These are phyloP conservation scores for Heliosperma pusillum DNA, from an alignment of 148 eudicot genomes.

Conservation along the genomic window DNA sequence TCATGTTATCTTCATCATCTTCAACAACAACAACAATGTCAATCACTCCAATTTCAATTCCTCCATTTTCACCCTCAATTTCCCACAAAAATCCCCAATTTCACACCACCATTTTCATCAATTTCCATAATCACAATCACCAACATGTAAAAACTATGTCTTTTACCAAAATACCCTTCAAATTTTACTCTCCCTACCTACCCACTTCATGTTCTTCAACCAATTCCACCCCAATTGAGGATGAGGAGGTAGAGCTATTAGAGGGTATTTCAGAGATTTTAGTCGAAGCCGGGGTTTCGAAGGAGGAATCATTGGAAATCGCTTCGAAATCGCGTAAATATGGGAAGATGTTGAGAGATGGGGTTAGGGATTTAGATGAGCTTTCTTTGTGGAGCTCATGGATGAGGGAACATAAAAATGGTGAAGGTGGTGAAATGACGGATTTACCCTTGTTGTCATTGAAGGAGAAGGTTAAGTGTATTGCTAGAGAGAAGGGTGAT, in stretches of 20 bases:
- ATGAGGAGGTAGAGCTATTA: slow-evolving; percentile 18
- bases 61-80: not conserved
- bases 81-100: not conserved
- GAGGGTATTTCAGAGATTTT: slow-evolving; percentile 43
- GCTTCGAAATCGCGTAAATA: slow-evolving; percentile 49
- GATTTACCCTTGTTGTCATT: slow-evolving; percentile 22
- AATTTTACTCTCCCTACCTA: not conserved
- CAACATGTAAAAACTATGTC: slow-evolving; percentile 5
- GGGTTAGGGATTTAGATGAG: slow-evolving; percentile 62
- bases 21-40: slow-evolving; percentile 21
- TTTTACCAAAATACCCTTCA: slow-evolving; percentile 13
- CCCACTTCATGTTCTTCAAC: not conserved
- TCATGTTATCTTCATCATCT: slow-evolving; percentile 6
- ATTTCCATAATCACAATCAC: not conserved
- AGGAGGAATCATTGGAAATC: slow-evolving; percentile 33
- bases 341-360: slow-evolving; percentile 50
- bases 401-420: slow-evolving; percentile 20
- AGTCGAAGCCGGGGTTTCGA: slow-evolving; percentile 39
- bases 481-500: slow-evolving; percentile 65
- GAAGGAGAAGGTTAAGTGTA: slow-evolving; percentile 47
- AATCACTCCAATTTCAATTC: slow-evolving; percentile 4
- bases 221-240: not conserved
- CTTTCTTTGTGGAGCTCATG: slow-evolving; percentile 39
- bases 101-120: not conserved
- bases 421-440: not conserved